Evolutionary conservation across 768 basidiomycete genomes (phyloP), one percentile per base, ranked within the genome.

Genomic region (Xerocomus spinulosus): DNA sequence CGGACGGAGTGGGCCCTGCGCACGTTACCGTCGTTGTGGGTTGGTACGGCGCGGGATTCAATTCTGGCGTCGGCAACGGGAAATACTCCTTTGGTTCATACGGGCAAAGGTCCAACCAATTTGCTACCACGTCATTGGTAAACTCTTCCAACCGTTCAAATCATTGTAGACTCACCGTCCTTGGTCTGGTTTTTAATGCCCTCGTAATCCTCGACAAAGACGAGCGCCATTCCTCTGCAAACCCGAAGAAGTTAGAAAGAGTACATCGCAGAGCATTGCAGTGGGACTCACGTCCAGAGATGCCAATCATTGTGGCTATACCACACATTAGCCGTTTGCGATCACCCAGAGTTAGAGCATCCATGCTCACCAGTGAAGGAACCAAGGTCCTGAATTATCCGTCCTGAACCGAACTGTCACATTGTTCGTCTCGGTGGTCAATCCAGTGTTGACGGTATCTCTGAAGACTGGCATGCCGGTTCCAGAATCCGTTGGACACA

Each of bases 341-440:
- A 28, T 10, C 26, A 28, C 10, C 25, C 4, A 20, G 5, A 10
- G 4, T 12, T 3, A 20, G 13, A 17, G 32, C 18, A 15, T 7
- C 28, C 17, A 20, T 7, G 15, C 55, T 28, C 40, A 55, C 57
- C 51, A 55, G 36, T 54, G 50, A n/a, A 44, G 48, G 43, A 54
- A 50, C 56, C 73, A 76, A 12, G 70, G 68, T 10, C 77, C 78
- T 1, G 79, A 73, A 61, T 80, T 80, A 52, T 81, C 75, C 2
- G 77, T 77, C 8, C 62, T 55, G 66, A 75, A 79, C 34, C 77
- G 68, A 21, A 80, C 58, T 6, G 69, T 70, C 24, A 73, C 71
- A 9, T 55, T 54, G 29, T 62, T 54, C 2, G 49, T 30, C 14
- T 5, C 3, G 8, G 20, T 32, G 25, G 40, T 29, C 3, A 24